These are phyloP conservation scores for Mycena latifolia DNA, from an alignment of 768 basidiomycete species.

Conservation along the genomic window DNA sequence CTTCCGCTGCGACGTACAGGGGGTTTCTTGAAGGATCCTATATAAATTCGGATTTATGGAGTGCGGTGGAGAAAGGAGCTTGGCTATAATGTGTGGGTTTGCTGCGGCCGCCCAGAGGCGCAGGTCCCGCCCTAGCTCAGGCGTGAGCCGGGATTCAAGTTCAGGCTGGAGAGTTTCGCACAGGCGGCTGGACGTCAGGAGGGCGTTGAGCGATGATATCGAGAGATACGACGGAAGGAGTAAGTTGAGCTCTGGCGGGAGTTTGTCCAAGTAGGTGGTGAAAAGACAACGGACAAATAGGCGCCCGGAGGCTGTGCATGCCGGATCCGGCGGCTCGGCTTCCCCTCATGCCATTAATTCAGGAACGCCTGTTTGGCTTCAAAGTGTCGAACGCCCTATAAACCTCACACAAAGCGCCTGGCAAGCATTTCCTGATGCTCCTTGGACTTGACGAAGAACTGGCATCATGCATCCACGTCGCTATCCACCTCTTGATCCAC, in stretches of 20 bases:
- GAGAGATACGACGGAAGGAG: background rate
- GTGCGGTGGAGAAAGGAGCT: constrained; percentile 15
- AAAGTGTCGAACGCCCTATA: too few relatives aligned
- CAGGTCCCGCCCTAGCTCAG: background rate
- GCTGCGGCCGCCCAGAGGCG: background rate
- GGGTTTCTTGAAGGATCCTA: background rate
- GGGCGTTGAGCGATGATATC: background rate
- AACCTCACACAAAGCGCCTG: too few relatives aligned
- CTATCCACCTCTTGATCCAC: too few relatives aligned
- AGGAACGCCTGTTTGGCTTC: too few relatives aligned
- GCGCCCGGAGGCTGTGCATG: too few relatives aligned
- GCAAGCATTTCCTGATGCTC: too few relatives aligned
- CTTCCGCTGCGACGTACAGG: constrained; percentile 1
- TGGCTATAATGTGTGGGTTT: background rate
- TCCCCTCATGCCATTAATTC: too few relatives aligned
- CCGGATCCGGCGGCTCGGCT: too few relatives aligned
- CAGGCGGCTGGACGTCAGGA: background rate
- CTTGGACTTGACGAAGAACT: too few relatives aligned
- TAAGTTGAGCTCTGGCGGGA: background rate
- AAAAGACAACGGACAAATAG: too few relatives aligned
- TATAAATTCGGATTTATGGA: background rate
- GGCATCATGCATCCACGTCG: too few relatives aligned
- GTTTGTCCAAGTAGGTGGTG: background rate
- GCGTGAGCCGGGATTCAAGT: background rate
- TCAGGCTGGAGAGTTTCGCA: background rate